Evolutionary conservation across 768 basidiomycete genomes (phyloP), one percentile per base, ranked within the genome.

Genomic region (Russula foetens): DNA sequence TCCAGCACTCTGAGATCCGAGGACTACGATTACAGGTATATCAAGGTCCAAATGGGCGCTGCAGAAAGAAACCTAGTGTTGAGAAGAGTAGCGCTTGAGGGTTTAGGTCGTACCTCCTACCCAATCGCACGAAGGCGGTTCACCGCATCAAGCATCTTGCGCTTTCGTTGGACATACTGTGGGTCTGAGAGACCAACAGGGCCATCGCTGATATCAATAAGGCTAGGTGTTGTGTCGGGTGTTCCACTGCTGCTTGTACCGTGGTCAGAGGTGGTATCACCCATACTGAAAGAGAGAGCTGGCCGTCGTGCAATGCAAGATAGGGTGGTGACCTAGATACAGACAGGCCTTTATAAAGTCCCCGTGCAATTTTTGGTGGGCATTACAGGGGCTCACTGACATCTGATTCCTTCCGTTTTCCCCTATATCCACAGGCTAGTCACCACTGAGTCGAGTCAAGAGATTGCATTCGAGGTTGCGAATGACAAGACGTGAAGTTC

Each of bases 31-130:
- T 63, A 83, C 81, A 0, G 89, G 88, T 0, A 90, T 72, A 65
- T 88, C 85, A 11, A 91, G 81, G 54, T 90, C 85, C 15, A 79
- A 74, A 62, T 88, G 81, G 0, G 85, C 84, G 0, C 88, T 89
- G 46, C 12, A 19, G 26, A 11, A 53, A 17, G 45, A 45, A 47
- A 7, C 9, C 11, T 19, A 24, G n/a, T 8, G 58, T 50, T 21
- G n/a, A 53, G 50, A n/a, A 55, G 4, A 19, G 69, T 45, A 17
- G 60, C 48, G 31, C 51, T 49, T 9, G 4, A 29, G 60, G 1
- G 59, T 45, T 28, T 58, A 21, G 19, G 5, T 52, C 33, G 23
- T 63, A 12, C 2, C 19, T 9, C 72, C 7, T 60, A 84, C 86
- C 87, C 86, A 0, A 84, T 85, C 47, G 70, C 81, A 11, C 82